Evolutionary conservation across 257 asterid species (phyloP).

Genomic region (Nicotiana undulata): DNA sequence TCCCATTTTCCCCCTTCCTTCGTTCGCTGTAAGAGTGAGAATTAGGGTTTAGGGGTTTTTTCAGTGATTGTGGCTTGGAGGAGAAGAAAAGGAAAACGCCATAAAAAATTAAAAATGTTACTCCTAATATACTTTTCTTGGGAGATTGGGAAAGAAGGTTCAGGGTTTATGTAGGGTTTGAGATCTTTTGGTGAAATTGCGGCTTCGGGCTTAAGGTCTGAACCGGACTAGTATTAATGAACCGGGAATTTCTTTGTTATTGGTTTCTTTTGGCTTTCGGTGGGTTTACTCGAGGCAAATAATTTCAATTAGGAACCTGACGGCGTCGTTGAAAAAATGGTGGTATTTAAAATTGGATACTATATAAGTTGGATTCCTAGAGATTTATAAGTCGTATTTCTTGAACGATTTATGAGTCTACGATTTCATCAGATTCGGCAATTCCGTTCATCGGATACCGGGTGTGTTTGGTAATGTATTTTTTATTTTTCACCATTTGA

Average conservation of each 20-base stretch:
- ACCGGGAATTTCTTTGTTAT: slow-evolving; percentile 3
- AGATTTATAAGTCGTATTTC: too few relatives aligned
- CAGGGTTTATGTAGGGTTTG: slow-evolving; percentile 43
- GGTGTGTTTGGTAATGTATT: too few relatives aligned
- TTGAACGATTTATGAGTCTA: too few relatives aligned
- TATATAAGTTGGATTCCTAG: too few relatives aligned
- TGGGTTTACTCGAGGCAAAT: not conserved
- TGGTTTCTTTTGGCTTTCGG: not conserved
- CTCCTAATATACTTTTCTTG: not conserved
- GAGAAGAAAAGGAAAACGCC: slow-evolving; percentile 3
- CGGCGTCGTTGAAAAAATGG: too few relatives aligned
- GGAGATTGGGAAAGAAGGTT: slow-evolving; percentile 5
- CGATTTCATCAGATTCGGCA: too few relatives aligned
- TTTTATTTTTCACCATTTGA: too few relatives aligned
- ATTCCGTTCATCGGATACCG: too few relatives aligned
- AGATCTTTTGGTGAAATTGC: not conserved
- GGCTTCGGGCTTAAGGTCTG: not conserved
- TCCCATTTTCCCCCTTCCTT: slow-evolving; percentile 27
- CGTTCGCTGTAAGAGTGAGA: not conserved
- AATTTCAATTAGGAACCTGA: too few relatives aligned
- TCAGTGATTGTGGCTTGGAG: not conserved
- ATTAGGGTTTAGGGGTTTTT: not conserved
- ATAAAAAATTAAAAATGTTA: not conserved
- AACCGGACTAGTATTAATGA: not conserved
- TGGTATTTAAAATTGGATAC: too few relatives aligned